These are phyloP conservation scores for Trichophyton benhamiae DNA, from an alignment of 2,329 filamentous ascomycete species.

Conservation along the genomic window DNA sequence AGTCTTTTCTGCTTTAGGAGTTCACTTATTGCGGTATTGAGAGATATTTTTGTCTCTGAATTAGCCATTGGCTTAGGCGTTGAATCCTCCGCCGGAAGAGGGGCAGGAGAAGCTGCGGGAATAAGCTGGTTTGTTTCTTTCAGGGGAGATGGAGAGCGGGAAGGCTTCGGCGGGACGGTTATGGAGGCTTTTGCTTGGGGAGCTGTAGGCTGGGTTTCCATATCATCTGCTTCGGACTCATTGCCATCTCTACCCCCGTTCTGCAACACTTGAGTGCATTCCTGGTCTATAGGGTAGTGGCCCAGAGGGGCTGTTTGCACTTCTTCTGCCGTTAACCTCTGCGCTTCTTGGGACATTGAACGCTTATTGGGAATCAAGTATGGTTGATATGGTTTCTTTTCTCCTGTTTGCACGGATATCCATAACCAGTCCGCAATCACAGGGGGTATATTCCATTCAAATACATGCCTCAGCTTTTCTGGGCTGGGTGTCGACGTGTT, in stretches of 20 bases:
- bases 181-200: constrained; percentile 10
- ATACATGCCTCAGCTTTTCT: constrained; percentile 69
- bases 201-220: constrained; percentile 8
- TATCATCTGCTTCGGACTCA: background rate
- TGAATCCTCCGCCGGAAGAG: background rate
- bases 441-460: constrained; percentile 65
- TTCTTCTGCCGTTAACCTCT: background rate
- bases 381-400: constrained; percentile 37
- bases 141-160: constrained; percentile 18
- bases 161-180: constrained; percentile 13
- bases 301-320: background rate
- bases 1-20: constrained; percentile 31
- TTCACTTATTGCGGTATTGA: constrained; percentile 25
- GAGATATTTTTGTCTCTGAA: constrained; percentile 4
- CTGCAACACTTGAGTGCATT: background rate
- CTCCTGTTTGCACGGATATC: constrained; percentile 53
- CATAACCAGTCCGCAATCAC: constrained; percentile 75
- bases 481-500: constrained; percentile 38
- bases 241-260: background rate
- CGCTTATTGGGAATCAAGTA: constrained; percentile 28
- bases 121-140: constrained; percentile 3
- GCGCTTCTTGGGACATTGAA: background rate
- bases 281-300: background rate
- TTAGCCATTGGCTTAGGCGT: background rate
- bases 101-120: background rate